Percentiles rank a stretch among this genome's conserved stretches.
Conservation (phyloP, 192 early-diverging fungal genomes). For the Coemansia furcata region DNA sequence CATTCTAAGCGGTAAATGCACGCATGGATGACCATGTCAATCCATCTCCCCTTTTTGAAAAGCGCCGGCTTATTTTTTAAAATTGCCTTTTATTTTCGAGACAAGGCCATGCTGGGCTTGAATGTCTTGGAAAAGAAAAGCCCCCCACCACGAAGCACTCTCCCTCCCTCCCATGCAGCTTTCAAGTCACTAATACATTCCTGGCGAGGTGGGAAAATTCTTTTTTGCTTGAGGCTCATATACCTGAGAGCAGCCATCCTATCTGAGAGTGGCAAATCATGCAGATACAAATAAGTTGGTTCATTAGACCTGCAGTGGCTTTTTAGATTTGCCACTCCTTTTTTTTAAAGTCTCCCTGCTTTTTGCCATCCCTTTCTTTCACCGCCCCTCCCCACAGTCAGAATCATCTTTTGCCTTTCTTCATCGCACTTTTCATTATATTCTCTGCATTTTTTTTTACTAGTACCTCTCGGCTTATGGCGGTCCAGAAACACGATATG, state of each 20-base stretch:
- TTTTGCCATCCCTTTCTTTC: not conserved
- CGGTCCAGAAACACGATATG: not conserved
- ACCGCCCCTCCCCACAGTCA: not conserved
- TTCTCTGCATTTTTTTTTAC: not conserved
- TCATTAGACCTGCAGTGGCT: not conserved
- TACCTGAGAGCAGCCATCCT: not conserved
- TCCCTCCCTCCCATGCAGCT: not conserved
- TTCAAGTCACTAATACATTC: not conserved
- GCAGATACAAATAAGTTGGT: not conserved
- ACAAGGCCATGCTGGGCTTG: not conserved
- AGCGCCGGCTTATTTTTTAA: too few relatives aligned
- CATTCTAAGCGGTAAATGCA: not conserved
- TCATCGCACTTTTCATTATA: not conserved
- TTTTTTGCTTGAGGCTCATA: not conserved
- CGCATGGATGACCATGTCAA: not conserved
- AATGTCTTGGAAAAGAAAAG: not conserved
- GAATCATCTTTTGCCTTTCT: constrained; percentile 1
- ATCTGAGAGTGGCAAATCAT: not conserved
- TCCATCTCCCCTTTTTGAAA: not conserved
- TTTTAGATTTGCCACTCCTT: not conserved
- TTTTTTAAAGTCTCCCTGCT: not conserved
- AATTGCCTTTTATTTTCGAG: not conserved
- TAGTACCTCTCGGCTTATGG: not conserved
- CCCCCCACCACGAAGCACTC: not conserved
- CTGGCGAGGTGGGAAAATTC: not conserved